Conservation (phyloP, 768 basidiomycete species). For the Suillus spraguei region DNA sequence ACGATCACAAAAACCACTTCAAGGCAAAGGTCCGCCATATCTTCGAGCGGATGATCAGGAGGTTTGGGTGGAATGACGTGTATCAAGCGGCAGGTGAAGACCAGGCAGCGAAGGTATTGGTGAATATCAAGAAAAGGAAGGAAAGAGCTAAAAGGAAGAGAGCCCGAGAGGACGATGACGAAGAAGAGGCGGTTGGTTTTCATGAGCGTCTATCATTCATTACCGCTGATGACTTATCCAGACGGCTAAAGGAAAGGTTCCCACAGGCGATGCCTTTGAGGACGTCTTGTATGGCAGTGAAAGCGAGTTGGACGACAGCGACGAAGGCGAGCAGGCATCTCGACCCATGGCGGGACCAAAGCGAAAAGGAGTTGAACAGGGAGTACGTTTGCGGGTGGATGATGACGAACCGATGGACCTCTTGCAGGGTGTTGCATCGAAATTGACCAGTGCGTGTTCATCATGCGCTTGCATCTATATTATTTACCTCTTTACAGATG, state of each 20-base stretch:
- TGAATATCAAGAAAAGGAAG: slow-evolving; percentile 95
- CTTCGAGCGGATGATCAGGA: slow-evolving; percentile 91
- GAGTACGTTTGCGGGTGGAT: slow-evolving; percentile 78
- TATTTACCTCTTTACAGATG: slow-evolving; percentile 33
- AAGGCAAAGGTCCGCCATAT: slow-evolving; percentile 96
- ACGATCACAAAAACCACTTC: slow-evolving; percentile 99
- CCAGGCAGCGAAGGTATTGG: slow-evolving; percentile 84
- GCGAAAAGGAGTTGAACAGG: slow-evolving; percentile 40
- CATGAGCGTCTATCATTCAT: background rate
- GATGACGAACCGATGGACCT: slow-evolving; percentile 96
- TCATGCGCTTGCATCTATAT: background rate
- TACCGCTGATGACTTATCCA: slow-evolving; percentile 20
- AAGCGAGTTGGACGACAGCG: slow-evolving; percentile 79
- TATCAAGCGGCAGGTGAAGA: slow-evolving; percentile 74
- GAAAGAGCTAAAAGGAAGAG: slow-evolving; percentile 91
- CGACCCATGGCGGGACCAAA: slow-evolving; percentile 36
- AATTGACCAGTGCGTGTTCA: slow-evolving; percentile 62
- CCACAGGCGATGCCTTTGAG: slow-evolving; percentile 89
- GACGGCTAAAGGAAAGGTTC: slow-evolving; percentile 49
- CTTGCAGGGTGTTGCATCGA: slow-evolving; percentile 74
- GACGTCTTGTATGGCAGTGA: slow-evolving; percentile 98
- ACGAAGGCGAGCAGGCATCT: slow-evolving; percentile 50
- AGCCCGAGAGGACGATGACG: slow-evolving; percentile 58
- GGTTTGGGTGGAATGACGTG: slow-evolving; percentile 88
- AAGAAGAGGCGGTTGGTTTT: slow-evolving; percentile 50